Base-by-base conservation (phyloP, 2,329 filamentous ascomycete genomes). In the Massarina eburnea region DNA sequence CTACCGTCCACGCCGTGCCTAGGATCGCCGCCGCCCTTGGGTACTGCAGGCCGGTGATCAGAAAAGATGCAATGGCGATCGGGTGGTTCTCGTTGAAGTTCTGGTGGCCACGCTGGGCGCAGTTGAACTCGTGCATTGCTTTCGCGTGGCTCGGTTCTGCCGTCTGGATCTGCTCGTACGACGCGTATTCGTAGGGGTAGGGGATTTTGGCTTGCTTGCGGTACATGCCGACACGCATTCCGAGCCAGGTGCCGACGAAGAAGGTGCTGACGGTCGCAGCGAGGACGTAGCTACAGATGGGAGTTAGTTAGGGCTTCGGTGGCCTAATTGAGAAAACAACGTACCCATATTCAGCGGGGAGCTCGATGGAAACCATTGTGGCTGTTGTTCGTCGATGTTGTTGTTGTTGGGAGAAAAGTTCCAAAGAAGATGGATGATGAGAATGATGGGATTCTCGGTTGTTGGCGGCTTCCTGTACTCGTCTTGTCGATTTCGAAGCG, bases 11-110 rank as follows among this genome's bases (percentile, higher is more conserved):
- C 2, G 65, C 61, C 0, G 65, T 64, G 8, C 79, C 78, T 38
- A 81, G 49, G 3, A 64, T 67, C 0, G 76, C 68, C 2, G 76
- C 68, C 3, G 73, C 64, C 21, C 71, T 58, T 0, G 82, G 82
- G 62, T 77, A 82, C 49, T 70, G 70, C 43, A 84, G 55, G 2
- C 81, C 82, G 0, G 76, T 73, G 43, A 83, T 71, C 15, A 84
- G 68, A 58, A 80, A 71, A 38, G 73, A 73, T 20, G 76, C 68
- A 36, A 81, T 73, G 4, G 76, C 75, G 43, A 75, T 73, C 2
- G 76, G 58, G 50, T 79, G 74, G 65, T 83, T 81, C 70, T 85
- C 82, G 54, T 79, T 68, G 68, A 77, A 82, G 67, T 85, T 84
- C 60, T 73, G 72, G 71, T 82, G 80, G 2, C 59, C 59, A 57